Conservation (phyloP, 2,329 filamentous ascomycete species). For the Ascochyta lentis region DNA sequence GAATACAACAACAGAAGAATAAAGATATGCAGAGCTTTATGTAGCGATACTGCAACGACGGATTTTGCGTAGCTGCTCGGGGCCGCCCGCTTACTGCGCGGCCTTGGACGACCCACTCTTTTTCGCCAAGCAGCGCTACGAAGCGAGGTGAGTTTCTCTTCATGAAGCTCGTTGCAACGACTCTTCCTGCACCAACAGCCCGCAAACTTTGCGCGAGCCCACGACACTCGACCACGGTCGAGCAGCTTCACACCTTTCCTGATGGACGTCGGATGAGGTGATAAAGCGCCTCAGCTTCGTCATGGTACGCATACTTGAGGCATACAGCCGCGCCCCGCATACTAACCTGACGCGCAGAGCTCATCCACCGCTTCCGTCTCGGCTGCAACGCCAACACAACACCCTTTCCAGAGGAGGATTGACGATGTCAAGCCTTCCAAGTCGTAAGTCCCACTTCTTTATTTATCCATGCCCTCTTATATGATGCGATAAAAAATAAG, state of each 20-base stretch:
- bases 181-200: constrained; percentile 30
- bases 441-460: constrained; percentile 67
- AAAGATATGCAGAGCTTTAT: constrained; percentile 22
- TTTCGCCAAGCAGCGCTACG: constrained; percentile 31
- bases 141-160: constrained; percentile 35
- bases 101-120: constrained; percentile 11
- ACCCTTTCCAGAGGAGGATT: constrained; percentile 80
- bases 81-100: constrained; percentile 21
- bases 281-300: constrained; percentile 38
- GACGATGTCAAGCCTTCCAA: constrained; percentile 87
- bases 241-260: constrained; percentile 35
- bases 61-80: constrained; percentile 24
- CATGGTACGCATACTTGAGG: constrained; percentile 40
- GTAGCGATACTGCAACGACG: constrained; percentile 24
- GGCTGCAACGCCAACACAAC: constrained; percentile 72
- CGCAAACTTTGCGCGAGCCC: constrained; percentile 40
- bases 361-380: constrained; percentile 77
- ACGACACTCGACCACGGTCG: constrained; percentile 43
- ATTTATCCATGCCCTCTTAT: constrained; percentile 43
- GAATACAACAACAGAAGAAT: constrained; percentile 12
- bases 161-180: constrained; percentile 29
- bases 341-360: constrained; percentile 47
- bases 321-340: constrained; percentile 11
- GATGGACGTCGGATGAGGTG: constrained; percentile 48
- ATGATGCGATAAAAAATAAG: constrained; percentile 86